Evolutionary conservation across 1,284 basidiomycete genomes (phyloP), one percentile per base, ranked within the genome.

Genomic region (Leccinum olivaceoglutinosum): DNA sequence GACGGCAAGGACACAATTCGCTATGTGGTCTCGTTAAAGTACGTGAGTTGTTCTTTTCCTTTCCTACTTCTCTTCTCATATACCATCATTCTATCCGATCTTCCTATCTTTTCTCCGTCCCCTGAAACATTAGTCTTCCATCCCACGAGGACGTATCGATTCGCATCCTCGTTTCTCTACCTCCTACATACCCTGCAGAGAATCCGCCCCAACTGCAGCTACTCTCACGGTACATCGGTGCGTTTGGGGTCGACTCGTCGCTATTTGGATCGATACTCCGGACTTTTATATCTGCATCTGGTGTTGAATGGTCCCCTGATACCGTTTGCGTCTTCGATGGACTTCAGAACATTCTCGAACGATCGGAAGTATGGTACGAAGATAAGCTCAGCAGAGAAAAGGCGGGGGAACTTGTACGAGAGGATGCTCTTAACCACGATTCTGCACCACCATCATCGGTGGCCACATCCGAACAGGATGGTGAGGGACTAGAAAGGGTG

Each of bases 241-340:
- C 21, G 21, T 25, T 87, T 68, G 84, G 87, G 32, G 86, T 89
- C 3, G 89, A 92, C 68, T 75, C 88, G 2, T 73, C 75, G 25
- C 80, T 94, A 16, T 93, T 94, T 72, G 92, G 92, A 18, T 83
- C 84, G 9, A 82, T 94, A 39, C 82, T 94, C 9, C 85, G 90
- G 46, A 94, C 92, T 0, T 96, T 86, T 75, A 93, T 95, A 64
- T 91, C 92, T 2, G 73, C 81, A 18, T 84, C 82, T 59, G 92
- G 90, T 6, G 83, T 92, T 9, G 85, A 92, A 63, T 94, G 90
- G 85, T 78, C 79, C 1, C 78, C 85, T 18, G 92, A 88, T 59
- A 82, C 82, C 2, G 87, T 93, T 12, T 93, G 91, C 70, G 90
- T 96, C 14, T 96, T 96, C 72, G 94, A 96, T 68, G 93, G 94